Percentiles rank a stretch among this genome's conserved stretches.
phyloP scores from a whole-genome alignment of 108 stramenopile species.

The Cyclotella baltica region DNA sequence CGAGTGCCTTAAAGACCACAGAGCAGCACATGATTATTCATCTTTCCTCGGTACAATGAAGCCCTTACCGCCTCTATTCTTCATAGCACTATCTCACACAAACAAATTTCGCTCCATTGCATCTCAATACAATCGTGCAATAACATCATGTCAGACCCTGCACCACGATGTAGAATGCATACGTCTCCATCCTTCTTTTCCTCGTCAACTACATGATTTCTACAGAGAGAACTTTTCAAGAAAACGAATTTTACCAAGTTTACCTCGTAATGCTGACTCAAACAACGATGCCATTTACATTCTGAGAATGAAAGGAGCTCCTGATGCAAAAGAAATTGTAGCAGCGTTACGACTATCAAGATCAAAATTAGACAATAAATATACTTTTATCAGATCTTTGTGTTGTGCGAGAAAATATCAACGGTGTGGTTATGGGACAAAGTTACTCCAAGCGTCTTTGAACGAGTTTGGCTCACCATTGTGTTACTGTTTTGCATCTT shows the following conservation, averaged over 20 bases:
- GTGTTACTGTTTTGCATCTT: conserved; percentile 28
- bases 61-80: too few species aligned
- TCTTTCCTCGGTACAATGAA: too few species aligned
- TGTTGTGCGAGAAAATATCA: neutral
- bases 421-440: neutral
- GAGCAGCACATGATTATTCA: too few species aligned
- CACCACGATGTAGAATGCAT: neutral
- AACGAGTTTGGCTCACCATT: neutral
- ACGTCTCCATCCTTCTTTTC: neutral
- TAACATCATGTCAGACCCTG: neutral
- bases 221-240: neutral
- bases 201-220: neutral
- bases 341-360: conserved; percentile 16
- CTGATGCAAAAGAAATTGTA: neutral
- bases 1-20: too few species aligned
- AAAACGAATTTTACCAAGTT: neutral
- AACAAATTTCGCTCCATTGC: neutral
- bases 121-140: neutral
- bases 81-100: too few species aligned
- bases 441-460: neutral
- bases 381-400: conserved; percentile 19
- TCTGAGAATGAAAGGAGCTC: neutral
- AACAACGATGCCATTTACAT: neutral
- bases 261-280: neutral
- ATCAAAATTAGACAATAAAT: conserved; percentile 7